Evolutionary conservation across 495 filamentous ascomycete genomes (phyloP).

Genomic region (Melanomma pulvis-pyrius): DNA sequence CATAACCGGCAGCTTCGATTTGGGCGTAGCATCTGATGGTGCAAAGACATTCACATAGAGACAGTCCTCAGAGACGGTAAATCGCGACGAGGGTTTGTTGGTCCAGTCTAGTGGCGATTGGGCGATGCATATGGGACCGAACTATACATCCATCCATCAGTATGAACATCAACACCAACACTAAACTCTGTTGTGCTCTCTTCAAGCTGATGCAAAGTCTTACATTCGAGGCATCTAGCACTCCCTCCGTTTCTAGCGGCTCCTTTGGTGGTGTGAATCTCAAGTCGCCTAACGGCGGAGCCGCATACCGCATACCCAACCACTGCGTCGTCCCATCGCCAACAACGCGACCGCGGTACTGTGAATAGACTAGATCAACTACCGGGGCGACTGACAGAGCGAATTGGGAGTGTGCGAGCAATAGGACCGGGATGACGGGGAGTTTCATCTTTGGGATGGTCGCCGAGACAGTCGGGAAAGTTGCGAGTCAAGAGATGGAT

Average conservation of each 20-base stretch:
- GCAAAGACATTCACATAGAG: conserved; percentile 73
- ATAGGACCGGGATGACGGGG: background rate
- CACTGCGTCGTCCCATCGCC: conserved; percentile 61
- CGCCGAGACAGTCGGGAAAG: background rate
- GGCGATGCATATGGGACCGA: conserved; percentile 58
- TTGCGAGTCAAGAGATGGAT: background rate
- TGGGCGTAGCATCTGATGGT: conserved; percentile 52
- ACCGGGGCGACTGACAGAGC: conserved; percentile 31
- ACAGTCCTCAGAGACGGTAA: conserved; percentile 65
- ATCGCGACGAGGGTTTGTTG: conserved; percentile 11
- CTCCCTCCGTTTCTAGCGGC: conserved; percentile 46
- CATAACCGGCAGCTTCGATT: conserved; percentile 63
- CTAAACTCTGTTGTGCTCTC: background rate
- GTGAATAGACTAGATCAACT: conserved; percentile 40
- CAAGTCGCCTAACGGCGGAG: conserved; percentile 60
- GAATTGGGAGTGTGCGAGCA: background rate
- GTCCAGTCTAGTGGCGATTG: conserved; percentile 8
- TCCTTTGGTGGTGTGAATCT: conserved; percentile 63
- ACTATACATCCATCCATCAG: too few relatives aligned
- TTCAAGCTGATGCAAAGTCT: background rate
- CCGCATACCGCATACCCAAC: conserved; percentile 69
- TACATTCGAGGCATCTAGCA: conserved; percentile 49
- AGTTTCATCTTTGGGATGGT: background rate
- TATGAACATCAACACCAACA: too few relatives aligned
- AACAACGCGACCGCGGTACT: conserved; percentile 33